These are phyloP conservation scores for Penstemon eatonii DNA, from an alignment of 257 asterid genomes.

Conservation along the genomic window DNA sequence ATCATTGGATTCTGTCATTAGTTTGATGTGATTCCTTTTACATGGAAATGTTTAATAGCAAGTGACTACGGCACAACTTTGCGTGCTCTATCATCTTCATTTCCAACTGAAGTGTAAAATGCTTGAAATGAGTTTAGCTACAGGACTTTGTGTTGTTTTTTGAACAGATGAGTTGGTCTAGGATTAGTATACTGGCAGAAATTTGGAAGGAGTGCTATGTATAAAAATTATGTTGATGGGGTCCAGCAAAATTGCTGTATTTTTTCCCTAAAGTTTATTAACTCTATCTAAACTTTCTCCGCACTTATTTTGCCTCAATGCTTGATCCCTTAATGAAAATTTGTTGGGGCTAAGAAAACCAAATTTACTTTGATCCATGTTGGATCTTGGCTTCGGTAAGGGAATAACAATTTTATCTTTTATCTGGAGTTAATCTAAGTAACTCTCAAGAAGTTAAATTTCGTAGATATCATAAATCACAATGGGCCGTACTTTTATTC, in stretches of 20 bases:
- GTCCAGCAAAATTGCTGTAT: too few species aligned
- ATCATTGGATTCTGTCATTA: neutral
- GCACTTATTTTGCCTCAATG: too few species aligned
- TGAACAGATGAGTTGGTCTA: neutral
- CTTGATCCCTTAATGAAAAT: too few species aligned
- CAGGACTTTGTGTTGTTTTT: neutral
- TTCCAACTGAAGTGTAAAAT: neutral
- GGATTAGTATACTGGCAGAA: neutral
- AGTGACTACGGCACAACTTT: neutral
- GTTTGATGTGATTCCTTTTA: neutral
- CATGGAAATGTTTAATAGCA: neutral
- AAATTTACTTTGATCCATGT: neutral
- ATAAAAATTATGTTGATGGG: too few species aligned
- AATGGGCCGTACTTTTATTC: neutral
- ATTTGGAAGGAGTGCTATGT: neutral
- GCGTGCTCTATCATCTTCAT: neutral
- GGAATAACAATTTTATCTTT: too few species aligned
- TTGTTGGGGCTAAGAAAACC: neutral
- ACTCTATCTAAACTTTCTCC: too few species aligned
- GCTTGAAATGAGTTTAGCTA: neutral
- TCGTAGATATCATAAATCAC: neutral
- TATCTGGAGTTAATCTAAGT: neutral
- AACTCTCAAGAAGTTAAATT: neutral
- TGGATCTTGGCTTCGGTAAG: neutral
- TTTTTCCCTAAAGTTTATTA: too few species aligned